phyloP scores from a whole-genome alignment of 495 filamentous ascomycete genomes.

The Neohortaea acidophila region DNA sequence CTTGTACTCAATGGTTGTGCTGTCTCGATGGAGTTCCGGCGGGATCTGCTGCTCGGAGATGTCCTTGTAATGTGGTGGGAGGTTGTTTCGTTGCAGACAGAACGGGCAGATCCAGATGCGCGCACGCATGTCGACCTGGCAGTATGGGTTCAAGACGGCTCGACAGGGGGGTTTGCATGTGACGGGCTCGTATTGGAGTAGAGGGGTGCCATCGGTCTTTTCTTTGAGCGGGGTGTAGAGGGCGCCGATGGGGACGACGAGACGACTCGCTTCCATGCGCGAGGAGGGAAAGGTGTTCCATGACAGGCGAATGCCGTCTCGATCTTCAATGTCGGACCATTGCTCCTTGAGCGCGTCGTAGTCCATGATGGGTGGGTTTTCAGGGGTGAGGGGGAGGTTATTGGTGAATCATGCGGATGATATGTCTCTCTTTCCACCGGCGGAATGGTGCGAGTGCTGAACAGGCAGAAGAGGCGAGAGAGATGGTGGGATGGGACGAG shows the following conservation, averaged over 20 bases:
- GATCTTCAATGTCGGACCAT: constrained; percentile 94
- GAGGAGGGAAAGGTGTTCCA: constrained; percentile 99
- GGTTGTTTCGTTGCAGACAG: constrained; percentile 84
- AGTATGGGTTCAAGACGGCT: constrained; percentile 92
- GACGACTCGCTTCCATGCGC: constrained; percentile 94
- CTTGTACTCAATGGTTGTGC: constrained; percentile 95
- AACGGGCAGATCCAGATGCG: constrained; percentile 98
- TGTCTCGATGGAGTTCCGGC: constrained; percentile 80
- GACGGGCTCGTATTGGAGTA: constrained; percentile 92
- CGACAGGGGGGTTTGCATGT: constrained; percentile 94
- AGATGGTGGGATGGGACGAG: no score
- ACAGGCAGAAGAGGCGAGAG: no score
- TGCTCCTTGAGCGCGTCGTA: constrained; percentile 81
- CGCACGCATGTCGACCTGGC: constrained; percentile 88
- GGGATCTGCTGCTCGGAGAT: constrained; percentile 91
- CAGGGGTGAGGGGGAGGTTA: constrained; percentile 3
- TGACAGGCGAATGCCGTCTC: constrained; percentile 90
- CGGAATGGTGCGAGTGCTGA: no score
- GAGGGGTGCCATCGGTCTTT: constrained; percentile 63
- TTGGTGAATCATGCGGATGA: not conserved
- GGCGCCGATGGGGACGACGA: constrained; percentile 94
- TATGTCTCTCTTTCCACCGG: not conserved
- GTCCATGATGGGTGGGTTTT: constrained; percentile 40
- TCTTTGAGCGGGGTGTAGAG: constrained; percentile 95
- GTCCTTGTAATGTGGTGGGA: constrained; percentile 97